A percentile compares a stretch with the other conserved stretches of the same genome.
phyloP scores from a whole-genome alignment of 345 rosid genomes.

The Streptanthus diversifolius region DNA sequence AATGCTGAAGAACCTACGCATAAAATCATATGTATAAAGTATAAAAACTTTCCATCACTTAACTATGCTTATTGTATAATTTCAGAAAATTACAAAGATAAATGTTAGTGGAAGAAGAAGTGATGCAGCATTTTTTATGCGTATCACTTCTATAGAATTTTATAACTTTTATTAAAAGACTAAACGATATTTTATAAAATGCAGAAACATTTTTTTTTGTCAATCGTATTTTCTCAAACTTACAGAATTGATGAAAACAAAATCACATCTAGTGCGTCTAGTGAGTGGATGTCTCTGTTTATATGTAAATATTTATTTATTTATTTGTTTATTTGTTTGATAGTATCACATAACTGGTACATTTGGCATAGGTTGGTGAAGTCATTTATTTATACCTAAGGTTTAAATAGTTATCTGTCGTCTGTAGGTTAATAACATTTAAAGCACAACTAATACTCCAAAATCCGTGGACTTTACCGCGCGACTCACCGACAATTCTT shows the following conservation, averaged over 20 bases:
- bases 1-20: no score
- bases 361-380: slow-evolving; percentile 23
- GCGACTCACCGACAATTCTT: slow-evolving; percentile 15
- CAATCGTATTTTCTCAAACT: background rate
- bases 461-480: slow-evolving; percentile 19
- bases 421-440: slow-evolving; percentile 11
- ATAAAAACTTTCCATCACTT: no score
- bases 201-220: background rate
- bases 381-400: slow-evolving; percentile 19
- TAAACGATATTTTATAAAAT: background rate
- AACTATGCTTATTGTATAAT: no score
- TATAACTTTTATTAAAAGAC: no score
- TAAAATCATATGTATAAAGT: no score
- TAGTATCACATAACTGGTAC: background rate
- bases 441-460: slow-evolving; percentile 10
- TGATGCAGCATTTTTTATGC: no score
- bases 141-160: no score
- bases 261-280: background rate
- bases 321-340: background rate
- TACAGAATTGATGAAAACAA: background rate
- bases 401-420: background rate
- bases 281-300: background rate
- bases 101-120: no score
- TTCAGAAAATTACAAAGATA: no score
- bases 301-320: background rate